Base-by-base conservation (phyloP, 1,284 basidiomycete genomes). In the Malassezia vespertilionis region DNA sequence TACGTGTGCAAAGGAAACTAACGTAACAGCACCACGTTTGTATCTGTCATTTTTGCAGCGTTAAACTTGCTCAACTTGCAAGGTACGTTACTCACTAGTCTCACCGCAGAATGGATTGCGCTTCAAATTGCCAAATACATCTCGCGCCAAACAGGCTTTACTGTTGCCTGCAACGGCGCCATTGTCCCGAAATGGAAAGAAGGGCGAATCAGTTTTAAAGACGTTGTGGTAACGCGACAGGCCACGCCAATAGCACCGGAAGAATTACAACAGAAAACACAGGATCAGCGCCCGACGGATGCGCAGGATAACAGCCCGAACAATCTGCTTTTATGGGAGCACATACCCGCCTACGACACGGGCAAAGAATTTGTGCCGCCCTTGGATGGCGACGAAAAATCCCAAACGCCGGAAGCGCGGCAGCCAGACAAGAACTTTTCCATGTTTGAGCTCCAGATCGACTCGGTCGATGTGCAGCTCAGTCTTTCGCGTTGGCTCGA, bases 101-200 rank as follows among this genome's bases (percentile, higher is more conserved):
- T 27, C 3, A n/a, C 34, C n/a, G 15, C 52, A 86, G 88, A 85
- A 67, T 86, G 83, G 65, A 79, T 97, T 33, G 93, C 90, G 5
- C 79, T 82, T 35, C 82, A 80, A 33, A 82, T 97, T 37, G 91
- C 89, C 52, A 82, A 90, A 71, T 91, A 96, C 67, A 76, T 99
- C 43, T 96, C 93, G 1, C 77, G 82, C 0, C 84, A 90, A 69
- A 93, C 89, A 0, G 93, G 93, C 0, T 82, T 93, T 34, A 89
- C 82, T 4, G 83, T 99, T 58, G 85, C 93, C 40, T 97, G 96
- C 70, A 91, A 96, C 72, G 89, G 86, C 6, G 93, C 93, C 22
- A 90, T 97, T 59, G 89, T 97, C 4, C 91, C 91, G 3, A 89
- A 89, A 69, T 96, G 91, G 88, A 86, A 86, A 52, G 86, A 91